Evolutionary conservation across 495 filamentous ascomycete species (phyloP).

Genomic region (Penicillium chermesinum): DNA sequence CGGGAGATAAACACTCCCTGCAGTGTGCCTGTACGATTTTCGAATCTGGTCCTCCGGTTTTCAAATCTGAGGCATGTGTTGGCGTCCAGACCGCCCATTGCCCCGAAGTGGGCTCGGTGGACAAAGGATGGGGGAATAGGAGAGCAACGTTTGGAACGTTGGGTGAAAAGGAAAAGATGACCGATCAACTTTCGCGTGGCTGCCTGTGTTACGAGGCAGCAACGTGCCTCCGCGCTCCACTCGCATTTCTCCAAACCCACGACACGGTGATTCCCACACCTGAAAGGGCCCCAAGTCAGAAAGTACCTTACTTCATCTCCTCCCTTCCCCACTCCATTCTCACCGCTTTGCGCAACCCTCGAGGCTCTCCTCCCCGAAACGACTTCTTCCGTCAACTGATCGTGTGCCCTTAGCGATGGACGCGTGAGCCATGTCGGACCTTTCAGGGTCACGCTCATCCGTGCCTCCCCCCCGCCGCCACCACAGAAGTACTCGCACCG

Average conservation of each 20-base stretch:
- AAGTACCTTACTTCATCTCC: neutral
- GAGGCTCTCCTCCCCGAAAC: neutral
- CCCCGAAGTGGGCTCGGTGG: neutral
- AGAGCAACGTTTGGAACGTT: neutral
- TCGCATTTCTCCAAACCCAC: neutral
- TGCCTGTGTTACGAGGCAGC: neutral
- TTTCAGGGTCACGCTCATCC: conserved; percentile 32
- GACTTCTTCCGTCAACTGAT: conserved; percentile 23
- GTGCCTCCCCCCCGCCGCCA: conserved; percentile 47
- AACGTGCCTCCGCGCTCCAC: neutral
- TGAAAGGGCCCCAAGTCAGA: no score
- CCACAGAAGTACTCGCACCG: conserved; percentile 44
- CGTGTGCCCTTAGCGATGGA: conserved; percentile 26
- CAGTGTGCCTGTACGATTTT: conserved; percentile 10
- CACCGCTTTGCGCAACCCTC: conserved; percentile 6
- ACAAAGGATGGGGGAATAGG: neutral
- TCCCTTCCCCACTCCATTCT: neutral
- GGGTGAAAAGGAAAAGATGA: neutral
- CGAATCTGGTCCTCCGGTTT: conserved; percentile 11
- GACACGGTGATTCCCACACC: neutral
- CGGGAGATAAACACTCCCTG: conserved; percentile 4
- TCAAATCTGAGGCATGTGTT: conserved; percentile 5
- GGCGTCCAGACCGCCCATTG: conserved; percentile 16
- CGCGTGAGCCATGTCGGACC: conserved; percentile 41
- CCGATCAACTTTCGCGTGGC: neutral